phyloP scores from a whole-genome alignment of 257 asterid genomes.

The Plantago ovata region DNA sequence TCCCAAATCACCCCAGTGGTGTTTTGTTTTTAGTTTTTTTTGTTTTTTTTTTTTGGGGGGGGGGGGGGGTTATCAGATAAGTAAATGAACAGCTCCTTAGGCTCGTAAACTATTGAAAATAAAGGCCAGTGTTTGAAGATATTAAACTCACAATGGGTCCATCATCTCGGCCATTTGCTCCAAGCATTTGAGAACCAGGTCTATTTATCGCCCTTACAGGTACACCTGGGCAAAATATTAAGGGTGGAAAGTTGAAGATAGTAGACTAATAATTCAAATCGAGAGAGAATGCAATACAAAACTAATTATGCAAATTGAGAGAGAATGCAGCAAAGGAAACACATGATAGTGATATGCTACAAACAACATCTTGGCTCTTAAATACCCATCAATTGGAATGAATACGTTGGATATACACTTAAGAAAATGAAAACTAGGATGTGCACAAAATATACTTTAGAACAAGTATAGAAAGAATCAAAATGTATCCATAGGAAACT shows the following conservation, averaged over 20 bases:
- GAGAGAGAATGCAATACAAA: conserved; percentile 7
- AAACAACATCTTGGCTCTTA: background rate
- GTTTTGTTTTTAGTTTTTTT: too few relatives aligned
- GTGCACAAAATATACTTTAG: background rate
- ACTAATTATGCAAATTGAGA: conserved; percentile 7
- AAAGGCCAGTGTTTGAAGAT: background rate
- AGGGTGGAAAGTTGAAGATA: background rate
- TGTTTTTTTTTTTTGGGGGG: too few relatives aligned
- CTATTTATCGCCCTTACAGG: conserved; percentile 83
- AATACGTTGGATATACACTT: background rate
- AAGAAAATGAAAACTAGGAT: background rate
- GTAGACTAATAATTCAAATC: conserved; percentile 9
- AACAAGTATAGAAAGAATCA: background rate
- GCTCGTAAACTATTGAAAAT: conserved; percentile 5
- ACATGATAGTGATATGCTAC: background rate
- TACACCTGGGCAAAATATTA: conserved; percentile 44
- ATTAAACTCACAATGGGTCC: conserved; percentile 76
- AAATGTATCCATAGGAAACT: too few relatives aligned
- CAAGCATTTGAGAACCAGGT: conserved; percentile 85
- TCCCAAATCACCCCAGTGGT: background rate
- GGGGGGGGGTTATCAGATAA: too few relatives aligned
- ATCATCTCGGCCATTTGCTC: conserved; percentile 97
- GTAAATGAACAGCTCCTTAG: background rate
- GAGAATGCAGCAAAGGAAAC: conserved; percentile 5
- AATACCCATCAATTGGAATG: background rate